Evolutionary conservation across 257 asterid species (phyloP).

Genomic region (Solanum chiquidenum): DNA sequence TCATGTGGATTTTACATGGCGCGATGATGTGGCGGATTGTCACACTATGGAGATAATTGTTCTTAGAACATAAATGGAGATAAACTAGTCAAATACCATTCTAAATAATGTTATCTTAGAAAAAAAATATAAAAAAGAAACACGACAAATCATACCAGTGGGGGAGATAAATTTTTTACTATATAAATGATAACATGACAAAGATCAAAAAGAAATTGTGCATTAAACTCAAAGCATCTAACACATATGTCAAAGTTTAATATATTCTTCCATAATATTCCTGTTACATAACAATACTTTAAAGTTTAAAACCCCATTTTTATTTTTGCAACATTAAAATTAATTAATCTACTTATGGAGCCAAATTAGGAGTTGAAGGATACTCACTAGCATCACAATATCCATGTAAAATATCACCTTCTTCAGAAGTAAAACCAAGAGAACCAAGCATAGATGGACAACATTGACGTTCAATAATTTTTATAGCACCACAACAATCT

Average conservation of each 20-base stretch:
- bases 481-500: slow-evolving; percentile 52
- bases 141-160: accelerated
- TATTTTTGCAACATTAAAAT: neutral
- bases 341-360: neutral
- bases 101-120: too few species aligned
- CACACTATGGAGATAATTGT: neutral
- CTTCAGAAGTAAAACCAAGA: slow-evolving; percentile 47
- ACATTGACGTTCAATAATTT: slow-evolving; percentile 44
- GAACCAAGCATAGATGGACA: slow-evolving; percentile 62
- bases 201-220: neutral
- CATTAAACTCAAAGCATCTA: neutral
- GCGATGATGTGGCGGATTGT: too few species aligned
- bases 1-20: too few species aligned
- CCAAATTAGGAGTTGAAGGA: neutral
- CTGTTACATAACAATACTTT: neutral
- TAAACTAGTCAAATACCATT: too few species aligned
- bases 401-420: slow-evolving; percentile 45
- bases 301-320: accelerated
- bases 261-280: neutral
- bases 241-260: neutral
- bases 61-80: too few species aligned
- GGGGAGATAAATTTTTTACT: too few species aligned
- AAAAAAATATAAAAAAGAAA: too few species aligned
- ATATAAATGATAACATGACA: too few species aligned
- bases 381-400: slow-evolving; percentile 46